A percentile compares a stretch with the other conserved stretches of the same genome.
These are phyloP conservation scores for Ammopiptanthus mongolicus DNA, from an alignment of 306 rosid species.

Conservation along the genomic window DNA sequence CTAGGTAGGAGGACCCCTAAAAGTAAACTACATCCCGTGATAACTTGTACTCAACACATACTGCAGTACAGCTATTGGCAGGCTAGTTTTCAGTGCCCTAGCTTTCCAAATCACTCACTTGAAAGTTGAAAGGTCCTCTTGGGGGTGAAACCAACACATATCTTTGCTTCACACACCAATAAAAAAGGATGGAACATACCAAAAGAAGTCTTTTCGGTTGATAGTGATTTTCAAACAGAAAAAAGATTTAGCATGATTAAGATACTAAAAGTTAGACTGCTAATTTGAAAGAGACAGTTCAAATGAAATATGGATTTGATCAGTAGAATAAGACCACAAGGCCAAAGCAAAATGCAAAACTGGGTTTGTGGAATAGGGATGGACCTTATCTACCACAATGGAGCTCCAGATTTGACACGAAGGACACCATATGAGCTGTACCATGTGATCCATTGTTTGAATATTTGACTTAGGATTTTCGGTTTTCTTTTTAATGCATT, in stretches of 20 bases:
- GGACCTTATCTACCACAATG: background rate
- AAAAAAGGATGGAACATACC: conserved; percentile 14
- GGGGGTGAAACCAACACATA: background rate
- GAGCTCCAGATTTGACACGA: conserved; percentile 6
- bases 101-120: background rate
- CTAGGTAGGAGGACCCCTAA: background rate
- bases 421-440: conserved; percentile 33
- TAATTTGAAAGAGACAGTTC: conserved; percentile 27
- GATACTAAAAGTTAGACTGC: conserved; percentile 21
- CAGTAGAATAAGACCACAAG: conserved; percentile 8
- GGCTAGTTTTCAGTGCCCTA: background rate
- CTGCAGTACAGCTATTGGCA: background rate
- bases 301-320: background rate
- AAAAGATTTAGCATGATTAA: conserved; percentile 18
- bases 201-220: conserved; percentile 1
- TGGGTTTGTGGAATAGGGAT: background rate
- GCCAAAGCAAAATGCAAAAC: background rate
- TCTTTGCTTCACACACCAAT: conserved; percentile 9
- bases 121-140: background rate
- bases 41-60: background rate
- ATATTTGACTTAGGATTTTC: conserved; percentile 5
- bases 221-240: conserved; percentile 10
- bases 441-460: conserved; percentile 31
- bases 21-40: background rate
- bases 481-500: background rate